Percentiles rank a stretch among this genome's conserved stretches.
Evolutionary conservation across 495 filamentous ascomycete genomes (phyloP).

Genomic region (Tuber magnatum): DNA sequence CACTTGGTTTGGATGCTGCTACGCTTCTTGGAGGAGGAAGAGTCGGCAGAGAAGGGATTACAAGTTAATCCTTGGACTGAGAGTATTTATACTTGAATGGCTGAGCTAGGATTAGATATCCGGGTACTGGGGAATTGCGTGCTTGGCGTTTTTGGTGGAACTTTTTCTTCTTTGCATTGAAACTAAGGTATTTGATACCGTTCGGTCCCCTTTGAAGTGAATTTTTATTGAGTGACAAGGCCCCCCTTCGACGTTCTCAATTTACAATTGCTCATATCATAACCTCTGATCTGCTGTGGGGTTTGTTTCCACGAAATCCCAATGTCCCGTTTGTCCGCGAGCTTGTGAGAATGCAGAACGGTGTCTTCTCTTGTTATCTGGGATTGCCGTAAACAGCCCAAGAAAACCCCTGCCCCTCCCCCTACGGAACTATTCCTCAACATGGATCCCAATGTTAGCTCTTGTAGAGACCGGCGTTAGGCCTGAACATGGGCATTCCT

Average conservation of each 20-base stretch:
- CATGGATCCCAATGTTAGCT: neutral
- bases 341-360: neutral
- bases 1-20: constrained; percentile 96
- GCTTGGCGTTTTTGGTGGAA: neutral
- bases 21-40: constrained; percentile 72
- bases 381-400: neutral
- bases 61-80: constrained; percentile 67
- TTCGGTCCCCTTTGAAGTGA: too few species aligned
- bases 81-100: constrained; percentile 52
- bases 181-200: neutral
- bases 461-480: too few species aligned
- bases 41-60: constrained; percentile 85
- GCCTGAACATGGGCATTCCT: too few species aligned
- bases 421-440: neutral
- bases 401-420: neutral
- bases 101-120: neutral
- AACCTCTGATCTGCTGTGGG: neutral
- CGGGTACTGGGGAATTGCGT: neutral
- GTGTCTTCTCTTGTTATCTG: too few species aligned
- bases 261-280: neutral
- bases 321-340: neutral
- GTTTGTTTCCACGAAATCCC: neutral
- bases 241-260: neutral
- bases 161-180: neutral
- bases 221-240: neutral